Base-by-base conservation (phyloP, 2,329 filamentous ascomycete genomes). In the Lasiodiplodia hormozganensis region DNA sequence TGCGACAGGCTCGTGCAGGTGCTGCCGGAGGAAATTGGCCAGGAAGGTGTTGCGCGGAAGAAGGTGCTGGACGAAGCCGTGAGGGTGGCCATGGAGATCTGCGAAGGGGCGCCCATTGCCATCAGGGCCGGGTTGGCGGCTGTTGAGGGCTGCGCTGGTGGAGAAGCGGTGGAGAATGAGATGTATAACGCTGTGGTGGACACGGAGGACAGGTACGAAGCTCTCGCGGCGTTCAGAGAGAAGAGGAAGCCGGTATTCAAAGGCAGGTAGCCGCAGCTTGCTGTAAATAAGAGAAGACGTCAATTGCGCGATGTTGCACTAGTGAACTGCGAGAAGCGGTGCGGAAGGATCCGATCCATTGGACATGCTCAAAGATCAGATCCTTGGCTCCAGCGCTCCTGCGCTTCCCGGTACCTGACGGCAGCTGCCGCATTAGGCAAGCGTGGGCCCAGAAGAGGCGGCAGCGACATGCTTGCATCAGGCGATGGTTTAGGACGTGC, bases 1-100 rank as follows among this genome's bases (percentile, higher is more conserved):
- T 94, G 92, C 54, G 94, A 98, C 81, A 86, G 95, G n/a, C 82
- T 98, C 36, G 93, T 97, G 28, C 92, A 97, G 80, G 86, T 97
- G 25, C 81, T 87, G 25, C 87, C 88, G 6, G 85, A 88, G 72
- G 84, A 88, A 65, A 81, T 82, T 65, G 76, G 78, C 28, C 77
- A 81, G 67, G 79, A 79, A n/a, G 83, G 82, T 4, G 82, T 79
- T 38, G 91, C 92, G 21, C 83, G 92, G 62, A 87, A 87, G 71
- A 87, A 87, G 73, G 92, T 92, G 11, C 81, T 97, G 66, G 86
- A 88, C 25, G 92, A 93, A 80, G 91, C 93, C 16, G 87, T 98
- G 47, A 86, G 88, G 72, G 81, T 98, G 69, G 95, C 95, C 0
- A 83, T 86, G 72, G 92, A 94, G 79, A 97, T 98, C 64, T 97